These are phyloP conservation scores for Circinella umbellata DNA, from an alignment of 371 early-diverging fungal genomes.

Conservation along the genomic window DNA sequence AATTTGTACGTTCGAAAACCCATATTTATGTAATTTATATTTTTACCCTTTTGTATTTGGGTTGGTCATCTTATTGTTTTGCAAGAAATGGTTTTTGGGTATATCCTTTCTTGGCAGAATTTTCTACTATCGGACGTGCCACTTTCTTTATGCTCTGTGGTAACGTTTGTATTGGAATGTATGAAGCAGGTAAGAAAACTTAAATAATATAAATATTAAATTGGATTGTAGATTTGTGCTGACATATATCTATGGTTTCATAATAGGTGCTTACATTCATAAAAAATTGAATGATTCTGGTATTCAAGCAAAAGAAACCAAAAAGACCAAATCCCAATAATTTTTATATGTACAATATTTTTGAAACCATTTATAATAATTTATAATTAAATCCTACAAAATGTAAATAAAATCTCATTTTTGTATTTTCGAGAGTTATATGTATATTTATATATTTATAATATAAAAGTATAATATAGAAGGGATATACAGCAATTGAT, in stretches of 20 bases:
- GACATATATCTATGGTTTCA: background rate
- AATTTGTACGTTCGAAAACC: constrained; percentile 22
- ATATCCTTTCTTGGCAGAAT: constrained; percentile 30
- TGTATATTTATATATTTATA: too few relatives aligned
- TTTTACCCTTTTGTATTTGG: constrained; percentile 24
- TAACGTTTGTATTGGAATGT: constrained; percentile 23
- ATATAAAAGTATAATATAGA: too few relatives aligned
- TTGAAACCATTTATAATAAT: background rate
- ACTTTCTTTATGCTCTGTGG: constrained; percentile 28
- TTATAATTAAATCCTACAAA: background rate
- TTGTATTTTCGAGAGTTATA: too few relatives aligned
- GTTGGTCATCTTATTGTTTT: constrained; percentile 29
- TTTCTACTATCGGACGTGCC: constrained; percentile 18
- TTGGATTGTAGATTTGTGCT: too few relatives aligned
- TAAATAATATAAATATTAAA: background rate
- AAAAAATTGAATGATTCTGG: background rate
- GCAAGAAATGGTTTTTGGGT: constrained; percentile 29
- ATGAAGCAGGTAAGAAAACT: constrained; percentile 29
- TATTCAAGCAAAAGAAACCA: background rate
- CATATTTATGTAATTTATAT: constrained; percentile 27
- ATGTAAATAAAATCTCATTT: too few relatives aligned
- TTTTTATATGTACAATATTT: background rate
- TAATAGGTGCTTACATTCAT: background rate
- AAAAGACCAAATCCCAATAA: background rate
- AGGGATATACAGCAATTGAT: too few relatives aligned